Base-by-base conservation (phyloP, 495 filamentous ascomycete species). In the Penicillium flavigenum region DNA sequence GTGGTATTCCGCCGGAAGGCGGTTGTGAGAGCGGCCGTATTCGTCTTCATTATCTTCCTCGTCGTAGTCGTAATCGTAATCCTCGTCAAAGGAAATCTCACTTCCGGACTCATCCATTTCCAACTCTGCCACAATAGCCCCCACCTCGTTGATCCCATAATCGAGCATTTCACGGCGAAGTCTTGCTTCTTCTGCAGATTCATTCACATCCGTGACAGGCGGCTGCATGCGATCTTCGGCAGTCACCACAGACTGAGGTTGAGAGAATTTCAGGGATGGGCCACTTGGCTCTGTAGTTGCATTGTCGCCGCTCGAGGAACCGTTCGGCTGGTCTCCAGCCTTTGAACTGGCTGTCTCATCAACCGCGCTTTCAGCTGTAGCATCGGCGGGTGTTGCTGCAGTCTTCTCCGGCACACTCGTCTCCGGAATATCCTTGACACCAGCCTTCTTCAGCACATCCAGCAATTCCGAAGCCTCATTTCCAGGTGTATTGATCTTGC, bases 51-150 rank as follows among this genome's bases (percentile, higher is more conserved):
- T 79, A 36, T 86, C 81, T 9, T 79, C 75, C 17, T 78, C 77
- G 32, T 86, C 79, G 48, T 85, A 82, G 47, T 84, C 81, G 45
- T 68, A 64, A 6, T 58, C 56, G 38, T 77, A 56, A 17, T 76
- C 73, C 32, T 88, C 82, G 10, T 84, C 79, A 20, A 85, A 71
- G 16, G 84, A 80, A 26, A 83, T 73, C 17, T 86, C 79, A 49
- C 73, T 78, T 45, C 75, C 82, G 26, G 81, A 83, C 32, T 92
- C 89, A 46, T 96, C 90, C 12, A 98, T 66, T 54, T 94, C 83
- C 32, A 98, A 78, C 73, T 97, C 91, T n/a, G 93, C 93, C 7
- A 98, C 93, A 2, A 98, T 88, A 24, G 89, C 82, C 1, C 90
- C 90, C 52, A 98, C 85, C 62, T 96, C 92, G 44, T 84, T 71